phyloP scores from a whole-genome alignment of 73 alveolate species.

The Symbiodinium natans region DNA sequence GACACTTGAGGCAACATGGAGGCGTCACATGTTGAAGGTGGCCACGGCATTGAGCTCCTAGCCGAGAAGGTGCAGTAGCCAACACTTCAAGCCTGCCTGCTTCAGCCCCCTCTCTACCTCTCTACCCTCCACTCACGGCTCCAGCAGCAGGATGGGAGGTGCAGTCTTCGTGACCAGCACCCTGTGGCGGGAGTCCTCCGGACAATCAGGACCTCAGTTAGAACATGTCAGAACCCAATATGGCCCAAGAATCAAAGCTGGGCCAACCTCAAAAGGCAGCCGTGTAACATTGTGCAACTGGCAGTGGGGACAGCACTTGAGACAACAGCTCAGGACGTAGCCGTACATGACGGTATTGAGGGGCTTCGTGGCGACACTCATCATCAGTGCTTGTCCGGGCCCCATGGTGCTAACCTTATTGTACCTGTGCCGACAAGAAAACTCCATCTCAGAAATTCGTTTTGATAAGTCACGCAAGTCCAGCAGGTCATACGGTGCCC shows the following conservation, averaged over 20 bases:
- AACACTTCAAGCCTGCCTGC: too few species aligned
- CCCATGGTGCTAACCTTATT: constrained; percentile 72
- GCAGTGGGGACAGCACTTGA: too few species aligned
- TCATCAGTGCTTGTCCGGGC: constrained; percentile 72
- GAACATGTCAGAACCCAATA: too few species aligned
- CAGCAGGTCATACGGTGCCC: too few species aligned
- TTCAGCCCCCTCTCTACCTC: neutral
- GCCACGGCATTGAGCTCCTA: constrained; percentile 74
- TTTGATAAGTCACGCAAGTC: neutral
- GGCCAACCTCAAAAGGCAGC: too few species aligned
- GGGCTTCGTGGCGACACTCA: constrained; percentile 79
- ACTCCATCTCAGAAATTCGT: neutral
- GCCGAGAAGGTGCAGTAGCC: neutral
- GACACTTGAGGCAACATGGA: neutral
- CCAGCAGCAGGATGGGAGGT: constrained; percentile 82
- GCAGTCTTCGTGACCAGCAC: constrained; percentile 61
- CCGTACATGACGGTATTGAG: constrained; percentile 61
- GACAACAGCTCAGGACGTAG: too few species aligned
- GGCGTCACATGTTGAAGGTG: constrained; percentile 60
- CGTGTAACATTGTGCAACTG: too few species aligned
- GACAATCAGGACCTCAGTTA: constrained; percentile 68
- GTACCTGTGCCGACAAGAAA: constrained; percentile 36
- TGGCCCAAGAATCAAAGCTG: too few species aligned
- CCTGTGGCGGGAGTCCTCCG: constrained; percentile 84
- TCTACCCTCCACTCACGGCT: neutral